Percentiles rank a stretch among this genome's conserved stretches.
phyloP scores from a whole-genome alignment of 1,284 basidiomycete species.

The Ustilago hordei region DNA sequence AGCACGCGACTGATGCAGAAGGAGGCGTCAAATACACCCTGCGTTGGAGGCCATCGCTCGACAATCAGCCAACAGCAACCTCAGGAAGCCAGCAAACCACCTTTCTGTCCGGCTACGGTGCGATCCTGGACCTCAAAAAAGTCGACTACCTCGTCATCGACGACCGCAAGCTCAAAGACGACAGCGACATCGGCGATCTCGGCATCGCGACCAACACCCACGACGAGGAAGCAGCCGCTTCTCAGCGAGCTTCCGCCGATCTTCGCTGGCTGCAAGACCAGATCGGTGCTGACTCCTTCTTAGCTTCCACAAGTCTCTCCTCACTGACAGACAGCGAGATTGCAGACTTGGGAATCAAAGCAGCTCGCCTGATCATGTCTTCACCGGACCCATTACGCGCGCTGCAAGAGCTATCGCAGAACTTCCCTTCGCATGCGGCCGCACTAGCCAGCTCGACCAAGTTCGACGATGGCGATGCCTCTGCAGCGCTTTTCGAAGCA shows the following conservation, averaged over 20 bases:
- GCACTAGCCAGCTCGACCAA: conserved; percentile 49
- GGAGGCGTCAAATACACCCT: conserved; percentile 53
- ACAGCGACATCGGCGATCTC: conserved; percentile 36
- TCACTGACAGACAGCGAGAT: conserved; percentile 41
- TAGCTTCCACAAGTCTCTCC: conserved; percentile 7
- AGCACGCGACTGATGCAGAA: conserved; percentile 20
- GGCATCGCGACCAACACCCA: conserved; percentile 20
- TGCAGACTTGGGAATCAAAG: conserved; percentile 46
- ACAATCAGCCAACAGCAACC: background rate
- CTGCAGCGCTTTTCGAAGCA: conserved; percentile 36
- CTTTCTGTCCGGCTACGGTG: conserved; percentile 85
- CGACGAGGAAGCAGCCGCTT: conserved; percentile 13
- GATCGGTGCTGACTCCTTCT: conserved; percentile 21
- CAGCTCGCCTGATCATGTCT: conserved; percentile 48
- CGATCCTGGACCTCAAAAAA: conserved; percentile 92
- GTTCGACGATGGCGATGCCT: conserved; percentile 24
- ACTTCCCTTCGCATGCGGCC: conserved; percentile 61
- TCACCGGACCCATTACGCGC: conserved; percentile 62
- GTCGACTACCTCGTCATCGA: conserved; percentile 91
- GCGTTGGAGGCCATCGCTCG: conserved; percentile 63
- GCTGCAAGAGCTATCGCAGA: conserved; percentile 57
- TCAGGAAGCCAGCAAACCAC: conserved; percentile 8
- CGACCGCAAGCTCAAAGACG: conserved; percentile 60
- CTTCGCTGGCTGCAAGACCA: conserved; percentile 34
- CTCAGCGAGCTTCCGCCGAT: conserved; percentile 12